A percentile compares a stretch with the other conserved stretches of the same genome.
phyloP scores from a whole-genome alignment of 768 basidiomycete genomes.

The Leccinum pellstonianum region DNA sequence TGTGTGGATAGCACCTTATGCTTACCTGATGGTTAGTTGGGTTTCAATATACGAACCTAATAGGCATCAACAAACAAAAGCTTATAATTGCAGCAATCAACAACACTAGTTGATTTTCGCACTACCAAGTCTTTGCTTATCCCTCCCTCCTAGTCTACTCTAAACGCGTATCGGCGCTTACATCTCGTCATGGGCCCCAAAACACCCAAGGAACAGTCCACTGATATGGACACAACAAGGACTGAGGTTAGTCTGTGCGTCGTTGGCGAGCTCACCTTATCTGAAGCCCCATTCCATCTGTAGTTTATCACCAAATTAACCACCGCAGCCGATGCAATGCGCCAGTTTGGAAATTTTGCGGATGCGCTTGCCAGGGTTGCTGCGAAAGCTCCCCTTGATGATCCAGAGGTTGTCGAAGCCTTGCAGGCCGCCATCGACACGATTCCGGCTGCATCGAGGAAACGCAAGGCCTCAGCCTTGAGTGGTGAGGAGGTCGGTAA shows the following conservation, averaged over 20 bases:
- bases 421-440: constrained; percentile 32
- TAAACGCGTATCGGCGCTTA: constrained; percentile 28
- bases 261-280: constrained; percentile 12
- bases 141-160: constrained; percentile 22
- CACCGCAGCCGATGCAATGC: constrained; percentile 61
- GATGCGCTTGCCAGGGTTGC: constrained; percentile 58
- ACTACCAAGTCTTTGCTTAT: constrained; percentile 41
- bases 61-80: constrained; percentile 40
- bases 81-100: constrained; percentile 40
- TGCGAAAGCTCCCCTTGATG: constrained; percentile 36
- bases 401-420: constrained; percentile 29
- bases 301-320: constrained; percentile 57
- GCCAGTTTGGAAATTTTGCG: constrained; percentile 57
- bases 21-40: constrained; percentile 38
- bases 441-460: constrained; percentile 39
- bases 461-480: constrained; percentile 45
- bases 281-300: constrained; percentile 22
- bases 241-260: constrained; percentile 30
- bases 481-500: constrained; percentile 41
- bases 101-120: constrained; percentile 39
- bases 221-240: constrained; percentile 29
- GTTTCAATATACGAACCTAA: constrained; percentile 38
- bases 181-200: constrained; percentile 27
- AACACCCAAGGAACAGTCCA: constrained; percentile 22
- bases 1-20: constrained; percentile 22